phyloP scores from a whole-genome alignment of 148 eudicot genomes.

The Fallopia convolvulus region DNA sequence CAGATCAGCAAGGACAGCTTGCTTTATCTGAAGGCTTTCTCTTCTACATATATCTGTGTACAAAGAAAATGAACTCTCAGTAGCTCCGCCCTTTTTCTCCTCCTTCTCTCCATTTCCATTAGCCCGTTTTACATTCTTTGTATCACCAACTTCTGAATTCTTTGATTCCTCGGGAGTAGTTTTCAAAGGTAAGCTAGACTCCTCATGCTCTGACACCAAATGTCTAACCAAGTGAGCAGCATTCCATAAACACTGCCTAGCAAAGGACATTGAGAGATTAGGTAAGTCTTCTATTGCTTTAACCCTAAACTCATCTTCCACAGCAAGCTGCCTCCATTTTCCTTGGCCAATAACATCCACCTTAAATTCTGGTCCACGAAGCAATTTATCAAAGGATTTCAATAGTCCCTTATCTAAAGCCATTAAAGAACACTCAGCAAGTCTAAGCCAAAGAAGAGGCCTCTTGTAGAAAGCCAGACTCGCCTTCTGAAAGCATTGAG shows the following conservation, averaged over 20 bases:
- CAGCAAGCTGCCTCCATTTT: conserved; percentile 72
- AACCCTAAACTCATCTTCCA: conserved; percentile 24
- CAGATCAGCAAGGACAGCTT: conserved; percentile 71
- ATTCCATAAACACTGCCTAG: conserved; percentile 65
- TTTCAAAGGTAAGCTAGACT: not conserved
- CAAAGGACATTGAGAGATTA: conserved; percentile 37
- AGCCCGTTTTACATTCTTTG: conserved; percentile 28
- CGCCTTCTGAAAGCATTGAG: conserved; percentile 65
- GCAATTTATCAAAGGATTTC: conserved; percentile 19
- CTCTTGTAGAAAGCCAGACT: conserved; percentile 48
- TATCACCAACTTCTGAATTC: conserved; percentile 19
- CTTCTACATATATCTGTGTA: conserved; percentile 51
- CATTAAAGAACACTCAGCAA: conserved; percentile 87
- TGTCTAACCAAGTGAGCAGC: conserved; percentile 50
- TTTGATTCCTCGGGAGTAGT: not conserved
- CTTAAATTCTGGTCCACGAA: conserved; percentile 34
- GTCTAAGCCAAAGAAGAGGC: conserved; percentile 82
- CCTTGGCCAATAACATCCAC: conserved; percentile 75
- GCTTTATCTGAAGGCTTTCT: conserved; percentile 63
- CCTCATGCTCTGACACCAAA: conserved; percentile 17
- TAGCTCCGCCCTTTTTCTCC: conserved; percentile 50
- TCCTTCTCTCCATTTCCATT: conserved; percentile 63
- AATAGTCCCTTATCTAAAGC: conserved; percentile 60
- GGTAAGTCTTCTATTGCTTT: conserved; percentile 31
- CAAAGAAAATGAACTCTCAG: conserved; percentile 36